These are phyloP conservation scores for Trichoderma gamsii DNA, from an alignment of 495 filamentous ascomycete genomes.

Conservation along the genomic window DNA sequence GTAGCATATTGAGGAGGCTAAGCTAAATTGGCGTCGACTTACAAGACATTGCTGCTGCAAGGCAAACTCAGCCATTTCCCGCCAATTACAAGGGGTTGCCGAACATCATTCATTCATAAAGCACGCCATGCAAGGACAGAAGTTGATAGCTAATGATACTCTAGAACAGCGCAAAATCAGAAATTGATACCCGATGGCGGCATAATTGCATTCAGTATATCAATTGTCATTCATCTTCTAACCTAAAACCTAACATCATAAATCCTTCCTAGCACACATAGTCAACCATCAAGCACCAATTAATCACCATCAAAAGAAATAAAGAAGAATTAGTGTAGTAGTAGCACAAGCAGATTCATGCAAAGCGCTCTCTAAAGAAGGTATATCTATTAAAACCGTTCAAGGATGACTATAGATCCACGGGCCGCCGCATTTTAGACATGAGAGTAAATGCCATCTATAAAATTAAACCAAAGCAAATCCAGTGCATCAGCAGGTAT, in stretches of 20 bases:
- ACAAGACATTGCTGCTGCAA: no score
- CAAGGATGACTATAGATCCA: background rate
- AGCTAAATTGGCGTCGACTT: no score
- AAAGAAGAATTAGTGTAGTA: background rate
- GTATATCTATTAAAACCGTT: background rate
- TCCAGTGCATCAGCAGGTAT: conserved; percentile 9
- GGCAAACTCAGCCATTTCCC: no score
- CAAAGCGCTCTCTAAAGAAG: background rate
- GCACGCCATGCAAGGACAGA: no score
- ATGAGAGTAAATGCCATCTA: background rate
- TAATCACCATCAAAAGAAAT: background rate
- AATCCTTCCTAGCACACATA: background rate
- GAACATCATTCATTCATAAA: no score
- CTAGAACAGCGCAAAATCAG: no score
- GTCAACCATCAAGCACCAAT: background rate
- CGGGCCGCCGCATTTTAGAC: background rate
- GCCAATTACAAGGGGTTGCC: no score
- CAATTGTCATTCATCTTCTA: no score
- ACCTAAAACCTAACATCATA: background rate
- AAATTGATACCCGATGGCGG: no score
- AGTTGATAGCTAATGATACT: no score
- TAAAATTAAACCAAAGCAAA: background rate
- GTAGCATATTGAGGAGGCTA: no score
- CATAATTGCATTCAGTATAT: no score
- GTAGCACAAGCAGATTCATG: background rate